A percentile compares a stretch with the other conserved stretches of the same genome.
These are phyloP conservation scores for Mycothermus thermophilus DNA, from an alignment of 495 filamentous ascomycete genomes.

Conservation along the genomic window DNA sequence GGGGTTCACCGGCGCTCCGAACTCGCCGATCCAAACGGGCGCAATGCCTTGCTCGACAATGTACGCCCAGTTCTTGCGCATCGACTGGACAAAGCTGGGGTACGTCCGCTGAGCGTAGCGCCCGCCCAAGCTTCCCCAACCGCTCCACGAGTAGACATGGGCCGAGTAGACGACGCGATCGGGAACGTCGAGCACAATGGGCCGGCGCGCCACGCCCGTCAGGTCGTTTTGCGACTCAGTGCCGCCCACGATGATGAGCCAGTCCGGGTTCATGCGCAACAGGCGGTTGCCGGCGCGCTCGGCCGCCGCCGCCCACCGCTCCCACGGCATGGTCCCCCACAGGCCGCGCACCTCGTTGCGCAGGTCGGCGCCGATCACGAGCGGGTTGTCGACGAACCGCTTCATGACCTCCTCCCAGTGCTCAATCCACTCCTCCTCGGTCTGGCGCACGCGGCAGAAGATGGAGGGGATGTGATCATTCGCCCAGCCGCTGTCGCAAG, in stretches of 20 bases:
- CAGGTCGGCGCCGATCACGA: constrained; percentile 45
- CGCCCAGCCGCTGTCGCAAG: constrained; percentile 44
- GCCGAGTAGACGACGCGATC: constrained; percentile 45
- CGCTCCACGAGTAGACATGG: constrained; percentile 49
- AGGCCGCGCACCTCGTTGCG: constrained; percentile 47
- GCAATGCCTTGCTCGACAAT: constrained; percentile 42
- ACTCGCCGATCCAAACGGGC: constrained; percentile 49
- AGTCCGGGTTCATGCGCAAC: constrained; percentile 41
- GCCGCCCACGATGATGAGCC: constrained; percentile 49
- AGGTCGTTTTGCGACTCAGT: constrained; percentile 47
- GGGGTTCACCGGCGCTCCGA: constrained; percentile 38
- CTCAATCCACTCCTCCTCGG: constrained; percentile 43
- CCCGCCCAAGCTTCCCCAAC: constrained; percentile 42
- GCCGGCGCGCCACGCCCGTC: constrained; percentile 32
- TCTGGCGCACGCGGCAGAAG: constrained; percentile 40
- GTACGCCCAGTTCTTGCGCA: constrained; percentile 49
- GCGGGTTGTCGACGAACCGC: constrained; percentile 34
- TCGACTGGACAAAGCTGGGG: constrained; percentile 39
- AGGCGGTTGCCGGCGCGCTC: constrained; percentile 41
- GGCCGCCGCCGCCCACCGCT: constrained; percentile 42
- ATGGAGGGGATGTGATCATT: constrained; percentile 39
- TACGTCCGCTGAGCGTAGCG: constrained; percentile 40
- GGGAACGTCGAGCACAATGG: constrained; percentile 36
- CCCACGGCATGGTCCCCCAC: constrained; percentile 50
- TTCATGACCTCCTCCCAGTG: constrained; percentile 47